Conservation (phyloP, 352 stramenopile species). For the Chrysophaeum taylorii region DNA sequence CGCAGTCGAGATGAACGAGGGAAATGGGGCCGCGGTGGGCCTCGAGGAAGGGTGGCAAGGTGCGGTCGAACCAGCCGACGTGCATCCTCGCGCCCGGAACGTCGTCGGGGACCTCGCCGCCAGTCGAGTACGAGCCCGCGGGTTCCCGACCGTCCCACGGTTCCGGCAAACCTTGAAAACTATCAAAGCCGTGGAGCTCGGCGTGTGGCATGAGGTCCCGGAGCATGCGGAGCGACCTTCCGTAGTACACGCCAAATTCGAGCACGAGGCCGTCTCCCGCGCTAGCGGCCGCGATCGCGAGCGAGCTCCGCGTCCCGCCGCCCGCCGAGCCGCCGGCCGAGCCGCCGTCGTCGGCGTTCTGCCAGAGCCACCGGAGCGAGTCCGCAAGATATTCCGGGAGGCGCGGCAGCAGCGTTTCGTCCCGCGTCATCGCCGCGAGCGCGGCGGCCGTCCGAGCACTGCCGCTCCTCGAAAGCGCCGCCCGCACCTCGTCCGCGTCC, state of each 20-base stretch:
- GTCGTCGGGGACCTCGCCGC: slow-evolving; percentile 31
- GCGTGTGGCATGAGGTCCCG: slow-evolving; percentile 47
- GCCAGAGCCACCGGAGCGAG: no score
- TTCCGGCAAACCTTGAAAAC: slow-evolving; percentile 52
- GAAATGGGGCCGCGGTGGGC: slow-evolving; percentile 28
- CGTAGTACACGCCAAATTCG: slow-evolving; percentile 53
- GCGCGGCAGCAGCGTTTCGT: no score
- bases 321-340: no score
- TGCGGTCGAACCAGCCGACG: slow-evolving; percentile 51
- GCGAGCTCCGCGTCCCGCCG: no score
- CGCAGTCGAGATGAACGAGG: slow-evolving; percentile 40
- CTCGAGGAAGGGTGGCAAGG: slow-evolving; percentile 37
- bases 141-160: slow-evolving; percentile 48
- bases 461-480: no score
- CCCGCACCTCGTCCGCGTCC: no score
- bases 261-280: slow-evolving; percentile 35
- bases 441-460: no score
- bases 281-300: not conserved
- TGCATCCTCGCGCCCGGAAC: slow-evolving; percentile 40
- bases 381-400: no score
- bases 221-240: slow-evolving; percentile 45
- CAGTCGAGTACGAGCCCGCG: slow-evolving; percentile 43
- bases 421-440: not conserved
- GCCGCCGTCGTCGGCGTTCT: no score
- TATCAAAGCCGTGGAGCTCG: slow-evolving; percentile 55